These are phyloP conservation scores for Penicillium freii DNA, from an alignment of 2,329 filamentous ascomycete genomes.

Conservation along the genomic window DNA sequence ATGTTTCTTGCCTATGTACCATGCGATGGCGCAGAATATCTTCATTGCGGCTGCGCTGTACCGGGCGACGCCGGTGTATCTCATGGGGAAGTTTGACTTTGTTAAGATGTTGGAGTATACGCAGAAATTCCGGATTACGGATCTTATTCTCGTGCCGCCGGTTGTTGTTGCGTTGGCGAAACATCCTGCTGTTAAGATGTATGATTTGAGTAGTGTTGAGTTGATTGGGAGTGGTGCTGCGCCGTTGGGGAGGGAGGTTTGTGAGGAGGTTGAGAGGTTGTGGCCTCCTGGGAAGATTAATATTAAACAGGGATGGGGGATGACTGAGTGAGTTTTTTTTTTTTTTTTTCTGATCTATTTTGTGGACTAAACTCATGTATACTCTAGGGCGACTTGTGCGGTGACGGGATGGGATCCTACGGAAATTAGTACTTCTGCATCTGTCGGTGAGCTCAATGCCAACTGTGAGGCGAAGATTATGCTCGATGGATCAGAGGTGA, in stretches of 20 bases:
- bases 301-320: constrained; percentile 76
- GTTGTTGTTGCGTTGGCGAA: constrained; percentile 73
- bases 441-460: constrained; percentile 63
- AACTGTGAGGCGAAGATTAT: constrained; percentile 70
- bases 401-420: constrained; percentile 63
- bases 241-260: constrained; percentile 57
- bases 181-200: constrained; percentile 62
- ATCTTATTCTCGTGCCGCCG: constrained; percentile 68
- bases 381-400: constrained; percentile 61
- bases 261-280: constrained; percentile 57
- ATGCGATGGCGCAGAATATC: constrained; percentile 69
- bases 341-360: constrained; percentile 19
- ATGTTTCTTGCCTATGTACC: constrained; percentile 75
- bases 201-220: constrained; percentile 66
- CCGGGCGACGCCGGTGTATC: constrained; percentile 62
- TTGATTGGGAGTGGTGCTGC: constrained; percentile 65
- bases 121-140: constrained; percentile 66
- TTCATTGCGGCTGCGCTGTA: constrained; percentile 61
- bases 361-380: not conserved
- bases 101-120: constrained; percentile 67
- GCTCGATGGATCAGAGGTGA: constrained; percentile 45
- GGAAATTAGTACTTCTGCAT: constrained; percentile 44
- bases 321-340: constrained; percentile 65
- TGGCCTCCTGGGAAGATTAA: constrained; percentile 53
- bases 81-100: constrained; percentile 79